phyloP scores from a whole-genome alignment of 345 rosid genomes.

The Bruguiera sexangula region DNA sequence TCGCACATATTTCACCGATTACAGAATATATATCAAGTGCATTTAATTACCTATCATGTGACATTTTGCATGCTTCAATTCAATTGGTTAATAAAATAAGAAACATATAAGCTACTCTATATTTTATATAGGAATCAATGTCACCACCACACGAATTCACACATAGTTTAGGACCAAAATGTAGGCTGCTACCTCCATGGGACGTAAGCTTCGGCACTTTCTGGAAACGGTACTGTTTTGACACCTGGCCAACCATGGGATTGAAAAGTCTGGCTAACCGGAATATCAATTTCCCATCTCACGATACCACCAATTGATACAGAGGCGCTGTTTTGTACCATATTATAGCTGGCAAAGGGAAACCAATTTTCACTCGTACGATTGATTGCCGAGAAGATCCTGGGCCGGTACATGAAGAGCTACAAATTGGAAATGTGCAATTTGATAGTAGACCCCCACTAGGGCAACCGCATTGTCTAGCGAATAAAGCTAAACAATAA shows the following conservation, averaged over 20 bases:
- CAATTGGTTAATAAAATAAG: too few relatives aligned
- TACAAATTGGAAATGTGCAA: neutral
- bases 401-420: neutral
- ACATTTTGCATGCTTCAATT: too few relatives aligned
- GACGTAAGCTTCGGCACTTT: neutral
- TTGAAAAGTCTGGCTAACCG: neutral
- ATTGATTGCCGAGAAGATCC: conserved; percentile 7
- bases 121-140: neutral
- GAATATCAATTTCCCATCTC: neutral
- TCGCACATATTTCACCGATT: too few relatives aligned
- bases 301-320: too few relatives aligned
- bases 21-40: too few relatives aligned
- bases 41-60: too few relatives aligned
- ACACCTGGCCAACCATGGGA: neutral
- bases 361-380: conserved; percentile 17
- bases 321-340: neutral
- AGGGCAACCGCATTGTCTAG: too few relatives aligned
- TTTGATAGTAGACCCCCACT: neutral
- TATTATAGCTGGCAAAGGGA: neutral
- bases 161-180: neutral
- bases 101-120: too few relatives aligned
- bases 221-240: conserved; percentile 1
- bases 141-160: neutral
- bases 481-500: too few relatives aligned
- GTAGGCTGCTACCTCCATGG: too few relatives aligned